phyloP scores from a whole-genome alignment of 108 stramenopile species.

The Pseudonitzschia multiseries region DNA sequence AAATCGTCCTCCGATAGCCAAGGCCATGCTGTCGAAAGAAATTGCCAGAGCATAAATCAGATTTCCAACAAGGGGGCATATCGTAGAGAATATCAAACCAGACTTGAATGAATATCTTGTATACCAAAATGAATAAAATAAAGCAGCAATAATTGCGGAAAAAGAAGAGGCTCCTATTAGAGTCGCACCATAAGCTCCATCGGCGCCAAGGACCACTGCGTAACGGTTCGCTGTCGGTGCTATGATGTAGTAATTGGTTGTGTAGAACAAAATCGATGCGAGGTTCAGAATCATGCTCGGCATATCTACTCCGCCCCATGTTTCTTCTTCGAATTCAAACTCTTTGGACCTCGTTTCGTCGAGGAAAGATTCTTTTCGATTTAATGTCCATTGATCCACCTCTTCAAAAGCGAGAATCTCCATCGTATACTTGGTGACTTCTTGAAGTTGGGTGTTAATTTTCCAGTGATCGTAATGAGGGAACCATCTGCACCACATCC shows the following conservation, averaged over 20 bases:
- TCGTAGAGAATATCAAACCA: conserved; percentile 52
- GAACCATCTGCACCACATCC: conserved; percentile 2
- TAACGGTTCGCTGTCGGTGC: conserved; percentile 67
- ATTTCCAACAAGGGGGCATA: conserved; percentile 62
- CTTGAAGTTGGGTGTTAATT: neutral
- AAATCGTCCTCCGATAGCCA: conserved; percentile 61
- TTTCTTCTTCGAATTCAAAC: conserved; percentile 15
- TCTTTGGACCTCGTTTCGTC: neutral
- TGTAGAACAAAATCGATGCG: conserved; percentile 60
- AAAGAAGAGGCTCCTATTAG: conserved; percentile 63
- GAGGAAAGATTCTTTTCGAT: neutral
- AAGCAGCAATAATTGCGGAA: conserved; percentile 64
- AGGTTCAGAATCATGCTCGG: conserved; percentile 57
- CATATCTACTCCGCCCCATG: conserved; percentile 56
- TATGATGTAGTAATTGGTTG: conserved; percentile 70
- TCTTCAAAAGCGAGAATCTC: conserved; percentile 11
- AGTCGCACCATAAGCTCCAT: conserved; percentile 56
- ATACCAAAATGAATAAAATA: conserved; percentile 69
- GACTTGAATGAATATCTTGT: conserved; percentile 53
- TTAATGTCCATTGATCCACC: neutral
- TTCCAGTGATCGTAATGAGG: conserved; percentile 8
- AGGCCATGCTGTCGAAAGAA: conserved; percentile 48
- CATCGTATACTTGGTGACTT: neutral
- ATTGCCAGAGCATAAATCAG: conserved; percentile 56
- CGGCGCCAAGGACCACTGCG: conserved; percentile 47